Evolutionary conservation across 257 asterid genomes (phyloP).

Genomic region (Capsicum pubescens): DNA sequence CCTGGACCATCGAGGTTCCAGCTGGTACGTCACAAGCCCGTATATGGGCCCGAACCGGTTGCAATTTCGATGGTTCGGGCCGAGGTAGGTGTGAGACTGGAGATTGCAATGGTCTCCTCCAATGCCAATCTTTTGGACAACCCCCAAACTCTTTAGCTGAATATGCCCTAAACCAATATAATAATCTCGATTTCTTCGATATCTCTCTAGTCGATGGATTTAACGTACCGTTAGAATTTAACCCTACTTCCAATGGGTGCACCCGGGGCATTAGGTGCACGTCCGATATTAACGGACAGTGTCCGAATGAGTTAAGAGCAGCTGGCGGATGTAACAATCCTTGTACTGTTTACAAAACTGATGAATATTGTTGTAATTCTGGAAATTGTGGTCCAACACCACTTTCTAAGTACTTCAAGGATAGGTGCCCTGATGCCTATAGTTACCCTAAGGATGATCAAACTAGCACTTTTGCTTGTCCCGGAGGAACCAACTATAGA

Average conservation of each 20-base stretch:
- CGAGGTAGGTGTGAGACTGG: constrained; percentile 42
- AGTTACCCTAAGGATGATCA: constrained; percentile 30
- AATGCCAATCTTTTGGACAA: constrained; percentile 42
- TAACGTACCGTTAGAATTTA: constrained; percentile 50
- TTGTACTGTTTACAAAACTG: constrained; percentile 27
- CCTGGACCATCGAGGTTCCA: constrained; percentile 32
- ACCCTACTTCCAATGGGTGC: constrained; percentile 48
- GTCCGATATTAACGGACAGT: constrained; percentile 20
- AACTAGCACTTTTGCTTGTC: background rate
- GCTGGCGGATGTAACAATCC: constrained; percentile 38
- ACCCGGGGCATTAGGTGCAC: constrained; percentile 17
- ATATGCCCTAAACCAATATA: constrained; percentile 44
- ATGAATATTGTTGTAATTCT: constrained; percentile 32
- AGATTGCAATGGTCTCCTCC: constrained; percentile 42
- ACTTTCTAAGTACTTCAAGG: background rate
- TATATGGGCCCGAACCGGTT: constrained; percentile 47
- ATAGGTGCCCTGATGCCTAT: constrained; percentile 31
- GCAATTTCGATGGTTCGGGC: constrained; percentile 40
- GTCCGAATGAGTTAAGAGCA: constrained; percentile 23
- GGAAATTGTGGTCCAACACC: constrained; percentile 2
- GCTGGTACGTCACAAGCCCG: constrained; percentile 36
- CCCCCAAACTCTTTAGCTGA: constrained; percentile 59
- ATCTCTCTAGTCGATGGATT: constrained; percentile 59
- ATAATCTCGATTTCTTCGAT: constrained; percentile 45
- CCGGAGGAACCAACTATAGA: background rate